These are phyloP conservation scores for Capsella bursapastoris DNA, from an alignment of 345 rosid species.

Conservation along the genomic window DNA sequence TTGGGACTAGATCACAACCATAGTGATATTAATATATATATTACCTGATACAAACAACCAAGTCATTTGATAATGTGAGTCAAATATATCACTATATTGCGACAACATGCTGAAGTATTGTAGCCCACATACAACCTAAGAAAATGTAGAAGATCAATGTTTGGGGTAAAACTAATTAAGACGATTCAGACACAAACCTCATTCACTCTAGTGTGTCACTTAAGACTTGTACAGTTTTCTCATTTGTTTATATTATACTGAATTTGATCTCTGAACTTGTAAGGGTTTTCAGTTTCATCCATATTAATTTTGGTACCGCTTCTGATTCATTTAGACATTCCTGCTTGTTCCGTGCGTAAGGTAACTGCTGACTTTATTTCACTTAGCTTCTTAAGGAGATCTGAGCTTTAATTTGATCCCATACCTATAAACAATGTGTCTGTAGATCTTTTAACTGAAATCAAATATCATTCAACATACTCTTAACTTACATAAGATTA, in stretches of 20 bases:
- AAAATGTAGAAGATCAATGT: not conserved
- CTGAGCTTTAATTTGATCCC: not conserved
- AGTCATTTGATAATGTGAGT: no score
- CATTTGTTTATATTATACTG: not conserved
- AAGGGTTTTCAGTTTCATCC: not conserved
- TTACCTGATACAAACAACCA: no score
- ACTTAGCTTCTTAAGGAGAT: conserved; percentile 8
- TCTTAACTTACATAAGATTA: not conserved
- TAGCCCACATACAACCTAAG: not conserved
- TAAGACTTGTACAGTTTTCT: not conserved
- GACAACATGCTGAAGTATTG: not conserved
- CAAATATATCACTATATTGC: not conserved
- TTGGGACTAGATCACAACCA: conserved; percentile 27
- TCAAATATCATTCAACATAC: not conserved
- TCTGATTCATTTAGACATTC: not conserved
- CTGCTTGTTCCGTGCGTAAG: not conserved
- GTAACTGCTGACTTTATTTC: not conserved
- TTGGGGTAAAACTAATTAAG: not conserved
- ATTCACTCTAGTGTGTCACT: not conserved
- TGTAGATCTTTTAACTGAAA: not conserved
- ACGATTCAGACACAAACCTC: not conserved
- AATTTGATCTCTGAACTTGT: not conserved
- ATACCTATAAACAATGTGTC: not conserved
- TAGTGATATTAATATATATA: not conserved
- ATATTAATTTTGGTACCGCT: not conserved